Conservation (phyloP, 2,329 filamentous ascomycete genomes). For the Cladosporium sp. region DNA sequence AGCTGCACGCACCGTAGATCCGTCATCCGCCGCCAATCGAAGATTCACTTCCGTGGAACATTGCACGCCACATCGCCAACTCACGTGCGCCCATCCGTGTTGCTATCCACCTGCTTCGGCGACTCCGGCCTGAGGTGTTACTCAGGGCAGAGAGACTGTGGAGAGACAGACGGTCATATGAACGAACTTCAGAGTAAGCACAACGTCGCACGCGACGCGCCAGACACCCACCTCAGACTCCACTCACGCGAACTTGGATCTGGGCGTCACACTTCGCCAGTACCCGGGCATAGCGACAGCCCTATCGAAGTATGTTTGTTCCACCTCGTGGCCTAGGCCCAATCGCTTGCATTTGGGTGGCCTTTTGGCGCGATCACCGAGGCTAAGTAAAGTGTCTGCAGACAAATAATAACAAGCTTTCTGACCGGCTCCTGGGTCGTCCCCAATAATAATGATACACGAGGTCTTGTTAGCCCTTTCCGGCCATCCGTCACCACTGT, state of each 20-base stretch:
- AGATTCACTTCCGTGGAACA: conserved; percentile 2
- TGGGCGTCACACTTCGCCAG: background rate
- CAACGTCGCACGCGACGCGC: background rate
- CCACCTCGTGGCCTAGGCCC: background rate
- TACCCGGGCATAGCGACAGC: background rate
- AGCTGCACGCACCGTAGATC: background rate
- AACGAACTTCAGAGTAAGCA: background rate
- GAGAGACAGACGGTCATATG: background rate
- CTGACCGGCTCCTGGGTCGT: background rate
- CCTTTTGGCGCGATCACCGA: background rate
- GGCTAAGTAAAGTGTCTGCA: background rate
- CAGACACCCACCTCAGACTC: background rate
- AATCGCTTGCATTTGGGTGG: background rate
- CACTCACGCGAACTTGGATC: background rate
- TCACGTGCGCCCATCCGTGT: background rate
- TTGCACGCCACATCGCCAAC: background rate
- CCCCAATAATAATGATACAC: conserved; percentile 73
- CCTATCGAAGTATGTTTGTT: conserved; percentile 1
- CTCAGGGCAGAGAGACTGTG: background rate
- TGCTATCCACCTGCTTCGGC: background rate
- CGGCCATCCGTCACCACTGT: conserved; percentile 86
- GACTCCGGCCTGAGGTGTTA: background rate
- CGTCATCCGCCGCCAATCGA: background rate
- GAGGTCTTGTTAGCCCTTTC: conserved; percentile 96
- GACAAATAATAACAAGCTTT: conserved; percentile 1